Evolutionary conservation across 495 filamentous ascomycete genomes (phyloP), one percentile per base, ranked within the genome.

Genomic region (Lasiosphaeria miniovina): DNA sequence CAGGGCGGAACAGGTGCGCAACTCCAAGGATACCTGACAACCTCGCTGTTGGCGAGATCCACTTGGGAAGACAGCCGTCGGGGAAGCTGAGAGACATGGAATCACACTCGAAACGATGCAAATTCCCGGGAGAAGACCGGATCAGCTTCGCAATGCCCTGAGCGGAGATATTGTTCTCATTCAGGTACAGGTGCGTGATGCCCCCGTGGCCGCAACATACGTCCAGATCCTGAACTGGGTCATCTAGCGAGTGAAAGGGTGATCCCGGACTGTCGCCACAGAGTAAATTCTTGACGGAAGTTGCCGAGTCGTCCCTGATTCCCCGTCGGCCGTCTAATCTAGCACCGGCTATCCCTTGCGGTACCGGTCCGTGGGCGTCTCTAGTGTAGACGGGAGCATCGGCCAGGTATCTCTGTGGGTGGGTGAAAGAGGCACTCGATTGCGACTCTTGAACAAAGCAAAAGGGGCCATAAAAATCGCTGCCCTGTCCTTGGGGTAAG

Each of bases 91-190:
- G 63, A 32, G 9, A 49, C 58, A 62, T 54, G 15, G 64, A 65
- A 17, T 76, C 71, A 54, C 77, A 80, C n/a, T 77, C 75, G 33
- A 81, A 71, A 41, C 69, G 74, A 49, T 80, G 67, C 4, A 81
- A 61, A 38, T 71, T 71, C 4, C 75, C 75, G 2, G 63, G 57
- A 0, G 70, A 72, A 0, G 46, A 43, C 34, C 71, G 55, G 6
- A 81, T 38, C n/a, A 76, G 36, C 48, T 54, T 62, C 51, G 69
- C 67, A 6, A 78, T 48, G 4, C 65, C 72, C 0, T 56, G 12
- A 6, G 66, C 41, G 7, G 75, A 70, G 36, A 80, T 58, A 12
- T 50, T 59, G 50, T 76, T 79, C 5, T 66, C 63, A 49, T 73
- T 77, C 6, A 81, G 61, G 52, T 71, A 70, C 24, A 81, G 67